Percentiles rank a stretch among this genome's conserved stretches.
phyloP scores from a whole-genome alignment of 805 yeast genomes.

The Alloascoidea hylecoeti region DNA sequence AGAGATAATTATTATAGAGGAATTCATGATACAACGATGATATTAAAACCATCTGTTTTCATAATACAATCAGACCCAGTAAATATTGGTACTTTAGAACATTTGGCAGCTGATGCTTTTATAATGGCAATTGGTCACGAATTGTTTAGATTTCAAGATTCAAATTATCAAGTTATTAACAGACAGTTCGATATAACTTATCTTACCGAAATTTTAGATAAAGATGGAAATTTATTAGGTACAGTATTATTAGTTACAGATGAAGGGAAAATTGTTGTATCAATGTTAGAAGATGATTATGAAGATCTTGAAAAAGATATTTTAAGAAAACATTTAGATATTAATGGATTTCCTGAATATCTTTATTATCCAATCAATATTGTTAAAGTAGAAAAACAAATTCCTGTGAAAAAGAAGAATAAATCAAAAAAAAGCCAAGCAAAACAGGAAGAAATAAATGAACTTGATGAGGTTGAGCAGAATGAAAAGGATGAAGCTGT shows the following conservation, averaged over 20 bases:
- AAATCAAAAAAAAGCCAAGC: too few relatives aligned
- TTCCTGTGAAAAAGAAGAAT: too few relatives aligned
- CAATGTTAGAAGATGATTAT: background rate
- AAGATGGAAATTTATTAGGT: background rate
- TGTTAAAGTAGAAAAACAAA: too few relatives aligned
- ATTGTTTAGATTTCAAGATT: background rate
- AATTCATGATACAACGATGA: background rate
- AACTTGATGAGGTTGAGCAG: too few relatives aligned
- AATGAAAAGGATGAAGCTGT: too few relatives aligned
- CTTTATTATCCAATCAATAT: background rate
- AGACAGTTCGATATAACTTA: background rate
- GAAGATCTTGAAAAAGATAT: conserved; percentile 1
- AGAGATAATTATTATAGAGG: background rate
- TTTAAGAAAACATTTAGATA: background rate
- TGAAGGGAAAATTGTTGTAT: background rate
- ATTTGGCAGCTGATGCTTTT: background rate
- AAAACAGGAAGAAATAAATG: too few relatives aligned
- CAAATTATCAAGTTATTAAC: background rate
- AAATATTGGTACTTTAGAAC: background rate
- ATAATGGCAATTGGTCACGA: background rate
- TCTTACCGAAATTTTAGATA: background rate
- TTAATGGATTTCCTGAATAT: background rate
- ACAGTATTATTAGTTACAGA: background rate
- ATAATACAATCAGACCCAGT: background rate
- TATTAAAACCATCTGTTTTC: background rate